These are phyloP conservation scores for Chlorella sp. DNA, from an alignment of 139 green algal genomes.

Conservation along the genomic window DNA sequence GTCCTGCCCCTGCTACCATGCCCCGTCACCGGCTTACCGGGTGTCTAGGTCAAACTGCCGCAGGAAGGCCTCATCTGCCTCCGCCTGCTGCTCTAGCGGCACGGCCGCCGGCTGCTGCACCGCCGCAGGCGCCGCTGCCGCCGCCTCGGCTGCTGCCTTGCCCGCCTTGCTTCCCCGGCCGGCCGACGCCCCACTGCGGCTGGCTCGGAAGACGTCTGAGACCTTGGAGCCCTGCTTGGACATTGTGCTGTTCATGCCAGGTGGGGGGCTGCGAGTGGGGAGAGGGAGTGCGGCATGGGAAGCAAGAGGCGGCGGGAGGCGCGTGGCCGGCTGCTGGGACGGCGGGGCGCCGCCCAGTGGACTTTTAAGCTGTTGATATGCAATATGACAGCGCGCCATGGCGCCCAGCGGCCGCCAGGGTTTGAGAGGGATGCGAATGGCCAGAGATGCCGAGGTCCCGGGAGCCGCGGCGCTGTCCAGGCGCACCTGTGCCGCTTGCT, in stretches of 20 bases:
- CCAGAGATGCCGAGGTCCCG: too few relatives aligned
- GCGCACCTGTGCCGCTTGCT: too few relatives aligned
- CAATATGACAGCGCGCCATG: not conserved
- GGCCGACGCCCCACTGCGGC: not conserved
- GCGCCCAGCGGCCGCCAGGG: too few relatives aligned
- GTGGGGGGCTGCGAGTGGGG: not conserved
- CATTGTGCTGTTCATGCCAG: conserved; percentile 19
- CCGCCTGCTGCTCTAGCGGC: not conserved
- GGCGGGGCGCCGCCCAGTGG: not conserved
- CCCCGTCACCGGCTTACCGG: not conserved
- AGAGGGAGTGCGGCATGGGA: not conserved
- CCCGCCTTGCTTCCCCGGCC: not conserved
- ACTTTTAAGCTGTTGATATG: not conserved
- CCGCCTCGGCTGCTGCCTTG: not conserved
- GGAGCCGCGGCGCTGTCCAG: too few relatives aligned
- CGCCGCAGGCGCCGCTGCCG: not conserved
- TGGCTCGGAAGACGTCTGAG: not conserved
- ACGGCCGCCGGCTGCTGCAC: not conserved
- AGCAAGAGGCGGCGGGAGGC: not conserved
- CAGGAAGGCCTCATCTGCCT: conserved; percentile 9
- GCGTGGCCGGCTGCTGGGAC: not conserved
- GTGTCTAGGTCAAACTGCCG: conserved; percentile 30
- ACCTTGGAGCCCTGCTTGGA: conserved; percentile 1
- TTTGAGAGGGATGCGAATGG: too few relatives aligned
- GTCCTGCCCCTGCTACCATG: not conserved